phyloP scores from a whole-genome alignment of 2,329 filamentous ascomycete species.

The Phialophora verrucosa region DNA sequence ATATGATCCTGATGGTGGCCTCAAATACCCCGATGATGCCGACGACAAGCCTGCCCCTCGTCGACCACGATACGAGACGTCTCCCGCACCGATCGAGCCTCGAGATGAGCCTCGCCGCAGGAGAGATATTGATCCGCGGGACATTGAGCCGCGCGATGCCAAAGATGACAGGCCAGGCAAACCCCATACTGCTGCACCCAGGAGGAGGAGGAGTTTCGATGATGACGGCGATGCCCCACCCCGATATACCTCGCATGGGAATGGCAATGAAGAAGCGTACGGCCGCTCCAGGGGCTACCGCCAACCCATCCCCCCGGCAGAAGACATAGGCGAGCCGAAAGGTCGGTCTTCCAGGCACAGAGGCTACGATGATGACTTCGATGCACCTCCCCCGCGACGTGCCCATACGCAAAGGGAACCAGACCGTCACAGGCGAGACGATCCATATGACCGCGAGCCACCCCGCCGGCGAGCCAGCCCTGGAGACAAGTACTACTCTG shows the following conservation, averaged over 20 bases:
- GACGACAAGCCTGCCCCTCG: conserved; percentile 23
- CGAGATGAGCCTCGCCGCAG: conserved; percentile 26
- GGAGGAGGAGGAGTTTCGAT: conserved; percentile 30
- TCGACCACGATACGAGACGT: conserved; percentile 29
- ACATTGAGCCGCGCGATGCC: conserved; percentile 31
- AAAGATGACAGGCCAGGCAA: conserved; percentile 21
- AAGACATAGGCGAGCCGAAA: conserved; percentile 13
- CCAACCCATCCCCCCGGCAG: conserved; percentile 20
- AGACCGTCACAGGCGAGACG: conserved; percentile 29
- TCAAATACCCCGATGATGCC: conserved; percentile 24
- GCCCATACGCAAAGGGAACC: conserved; percentile 29
- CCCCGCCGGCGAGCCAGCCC: conserved; percentile 31
- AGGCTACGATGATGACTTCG: conserved; percentile 31
- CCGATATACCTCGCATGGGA: conserved; percentile 10
- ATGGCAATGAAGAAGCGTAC: conserved; percentile 21
- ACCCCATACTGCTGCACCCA: conserved; percentile 29
- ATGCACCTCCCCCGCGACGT: conserved; percentile 27
- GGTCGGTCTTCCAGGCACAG: conserved; percentile 17
- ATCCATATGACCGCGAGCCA: conserved; percentile 29
- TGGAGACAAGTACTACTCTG: conserved; percentile 29
- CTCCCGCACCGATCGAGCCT: conserved; percentile 21
- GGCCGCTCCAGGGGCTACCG: conserved; percentile 33
- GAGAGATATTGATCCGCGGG: conserved; percentile 29
- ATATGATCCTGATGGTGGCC: conserved; percentile 23
- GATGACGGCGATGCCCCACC: conserved; percentile 25